Percentiles rank a stretch among this genome's conserved stretches.
These are phyloP conservation scores for Arthrobotrys sinensis DNA, from an alignment of 2,329 filamentous ascomycete genomes.

Conservation along the genomic window DNA sequence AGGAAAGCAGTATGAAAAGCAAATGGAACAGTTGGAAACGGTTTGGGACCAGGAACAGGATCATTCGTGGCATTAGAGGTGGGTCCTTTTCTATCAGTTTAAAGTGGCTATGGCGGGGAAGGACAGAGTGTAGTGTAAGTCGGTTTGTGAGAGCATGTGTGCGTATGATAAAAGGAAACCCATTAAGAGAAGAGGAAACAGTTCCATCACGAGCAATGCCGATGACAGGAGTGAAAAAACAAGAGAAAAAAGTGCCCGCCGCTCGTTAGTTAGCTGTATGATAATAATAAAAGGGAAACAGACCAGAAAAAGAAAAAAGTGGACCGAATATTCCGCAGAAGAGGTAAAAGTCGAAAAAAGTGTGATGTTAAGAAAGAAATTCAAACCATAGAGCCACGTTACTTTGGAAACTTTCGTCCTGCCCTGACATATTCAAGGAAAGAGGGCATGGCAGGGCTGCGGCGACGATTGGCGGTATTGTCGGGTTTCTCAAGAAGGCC, in stretches of 20 bases:
- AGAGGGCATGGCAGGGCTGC: not conserved
- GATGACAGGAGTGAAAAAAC: not conserved
- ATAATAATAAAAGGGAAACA: not conserved
- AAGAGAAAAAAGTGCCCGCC: not conserved
- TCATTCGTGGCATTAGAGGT: not conserved
- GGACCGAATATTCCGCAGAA: constrained; percentile 1
- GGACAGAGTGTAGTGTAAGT: not conserved
- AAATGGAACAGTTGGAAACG: not conserved
- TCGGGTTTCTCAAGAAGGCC: constrained; percentile 21
- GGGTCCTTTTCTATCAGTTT: not conserved
- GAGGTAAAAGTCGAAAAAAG: not conserved
- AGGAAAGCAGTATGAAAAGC: not conserved
- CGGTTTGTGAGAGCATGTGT: not conserved
- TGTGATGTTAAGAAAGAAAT: constrained; percentile 11
- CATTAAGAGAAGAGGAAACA: not conserved
- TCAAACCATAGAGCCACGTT: not conserved
- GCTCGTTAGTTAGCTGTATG: not conserved
- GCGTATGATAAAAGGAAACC: not conserved
- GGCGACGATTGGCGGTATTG: constrained; percentile 24
- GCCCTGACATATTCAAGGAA: constrained; percentile 10
- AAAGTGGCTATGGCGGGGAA: not conserved
- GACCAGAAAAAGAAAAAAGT: not conserved
- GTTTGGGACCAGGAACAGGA: not conserved
- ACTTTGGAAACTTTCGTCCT: not conserved
- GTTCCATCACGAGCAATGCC: constrained; percentile 21